Evolutionary conservation across 2,329 filamentous ascomycete species (phyloP), one percentile per base, ranked within the genome.

Genomic region (Tetracladium maxilliforme): DNA sequence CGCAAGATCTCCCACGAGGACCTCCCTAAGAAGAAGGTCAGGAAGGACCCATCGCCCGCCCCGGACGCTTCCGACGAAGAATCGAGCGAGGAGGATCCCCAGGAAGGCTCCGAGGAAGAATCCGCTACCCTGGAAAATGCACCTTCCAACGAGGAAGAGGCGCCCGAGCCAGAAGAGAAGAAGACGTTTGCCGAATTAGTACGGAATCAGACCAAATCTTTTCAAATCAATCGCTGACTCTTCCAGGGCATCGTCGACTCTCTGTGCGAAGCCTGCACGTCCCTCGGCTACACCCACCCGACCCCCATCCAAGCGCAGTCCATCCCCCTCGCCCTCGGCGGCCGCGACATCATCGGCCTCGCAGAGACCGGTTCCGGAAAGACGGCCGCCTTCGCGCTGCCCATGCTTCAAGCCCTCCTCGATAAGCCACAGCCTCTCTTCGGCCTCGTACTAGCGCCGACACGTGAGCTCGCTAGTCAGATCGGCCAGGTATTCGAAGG

Each of bases 311-410:
- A 94, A 49, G 64, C 65, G 25, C 69, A 92, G 48, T 67, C 84
- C 1, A 92, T 95, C 39, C 87, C 87, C 5, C 48, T 65, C 25
- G 86, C 86, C 18, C 62, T 94, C 4, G 54, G 79, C 42, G 74
- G 78, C 26, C 70, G 83, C 41, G 90, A 95, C 49, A 61, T 95
- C 17, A 93, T 98, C 38, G 90, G 86, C 21, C 64, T 95, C 25
- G 90, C 90, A 16, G 87, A 98, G 53, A 98, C 90, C 0, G 90
- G 90, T 38, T 84, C 75, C 44, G 90, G 90, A 52, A 98, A 95
- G 58, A 95, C 90, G 1, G 87, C 84, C 6, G 86, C 90, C 0
- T 98, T 95, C 47, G 84, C 83, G 1, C 60, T 98, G 4, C 90
- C 90, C 1, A 92, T 98, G 19, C 15, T 20, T 10, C 22, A 20